Evolutionary conservation across 2,329 filamentous ascomycete species (phyloP).

Genomic region (Colletotrichum simmondsii): DNA sequence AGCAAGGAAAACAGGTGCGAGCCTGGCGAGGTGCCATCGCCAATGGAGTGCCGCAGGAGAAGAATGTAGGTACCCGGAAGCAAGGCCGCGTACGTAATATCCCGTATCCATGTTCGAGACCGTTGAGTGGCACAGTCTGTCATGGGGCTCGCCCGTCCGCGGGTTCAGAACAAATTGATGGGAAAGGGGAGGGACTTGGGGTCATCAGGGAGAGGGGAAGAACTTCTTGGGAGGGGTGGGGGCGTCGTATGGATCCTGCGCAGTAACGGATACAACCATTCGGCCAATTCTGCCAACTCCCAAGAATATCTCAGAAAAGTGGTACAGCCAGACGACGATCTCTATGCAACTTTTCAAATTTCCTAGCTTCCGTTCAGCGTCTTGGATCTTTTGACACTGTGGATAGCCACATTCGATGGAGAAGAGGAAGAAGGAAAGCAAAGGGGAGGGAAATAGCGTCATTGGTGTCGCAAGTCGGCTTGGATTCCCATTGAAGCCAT

Average conservation of each 20-base stretch:
- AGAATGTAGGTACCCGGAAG: slow-evolving; percentile 6
- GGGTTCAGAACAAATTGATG: neutral
- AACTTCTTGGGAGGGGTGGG: neutral
- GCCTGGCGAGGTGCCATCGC: neutral
- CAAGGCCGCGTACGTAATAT: slow-evolving; percentile 26
- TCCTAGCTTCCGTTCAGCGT: neutral
- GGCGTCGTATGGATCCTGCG: neutral
- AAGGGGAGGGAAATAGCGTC: neutral
- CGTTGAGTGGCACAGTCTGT: neutral
- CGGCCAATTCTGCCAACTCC: neutral
- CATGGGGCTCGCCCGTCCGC: neutral
- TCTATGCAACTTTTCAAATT: neutral
- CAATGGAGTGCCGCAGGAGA: no score
- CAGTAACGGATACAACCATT: neutral
- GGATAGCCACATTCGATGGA: neutral
- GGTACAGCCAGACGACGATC: neutral
- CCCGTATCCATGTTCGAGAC: slow-evolving; percentile 23
- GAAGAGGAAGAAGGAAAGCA: neutral
- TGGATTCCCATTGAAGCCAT: neutral
- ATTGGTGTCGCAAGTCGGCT: neutral
- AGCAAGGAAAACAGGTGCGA: no score
- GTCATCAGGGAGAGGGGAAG: neutral
- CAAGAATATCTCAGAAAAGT: neutral
- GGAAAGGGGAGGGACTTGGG: neutral
- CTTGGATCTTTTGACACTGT: neutral